These are phyloP conservation scores for Dimocarpus longan DNA, from an alignment of 345 rosid species.

Conservation along the genomic window DNA sequence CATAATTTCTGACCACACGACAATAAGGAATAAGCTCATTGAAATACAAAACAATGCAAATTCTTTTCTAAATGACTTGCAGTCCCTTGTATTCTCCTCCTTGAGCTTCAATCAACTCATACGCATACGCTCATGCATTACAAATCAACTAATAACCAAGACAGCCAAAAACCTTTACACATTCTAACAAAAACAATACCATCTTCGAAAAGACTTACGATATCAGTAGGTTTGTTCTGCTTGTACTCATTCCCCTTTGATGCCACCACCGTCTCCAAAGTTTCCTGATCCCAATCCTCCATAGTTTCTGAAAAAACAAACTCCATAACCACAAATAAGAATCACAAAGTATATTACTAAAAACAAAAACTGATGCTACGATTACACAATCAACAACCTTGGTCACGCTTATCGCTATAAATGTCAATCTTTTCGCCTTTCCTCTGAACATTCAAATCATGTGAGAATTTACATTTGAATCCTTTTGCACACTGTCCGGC, in stretches of 20 bases:
- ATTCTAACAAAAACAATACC: neutral
- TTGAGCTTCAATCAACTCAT: neutral
- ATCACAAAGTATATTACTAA: constrained; percentile 4
- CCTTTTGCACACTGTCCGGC: constrained; percentile 69
- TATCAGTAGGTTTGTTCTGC: constrained; percentile 74
- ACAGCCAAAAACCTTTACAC: neutral
- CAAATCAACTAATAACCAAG: neutral
- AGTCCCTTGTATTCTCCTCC: constrained; percentile 1
- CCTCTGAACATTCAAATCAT: constrained; percentile 67
- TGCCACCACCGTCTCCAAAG: constrained; percentile 70
- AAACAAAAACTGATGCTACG: neutral
- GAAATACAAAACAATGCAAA: neutral
- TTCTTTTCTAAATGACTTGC: neutral
- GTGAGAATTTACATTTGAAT: constrained; percentile 78
- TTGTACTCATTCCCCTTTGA: constrained; percentile 60
- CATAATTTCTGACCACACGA: neutral
- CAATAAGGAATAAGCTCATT: neutral
- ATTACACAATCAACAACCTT: constrained; percentile 33
- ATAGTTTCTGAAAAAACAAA: constrained; percentile 43
- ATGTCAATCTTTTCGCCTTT: constrained; percentile 75
- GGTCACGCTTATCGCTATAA: constrained; percentile 62
- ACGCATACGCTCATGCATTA: neutral
- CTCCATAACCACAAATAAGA: neutral
- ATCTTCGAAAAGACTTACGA: constrained; percentile 41
- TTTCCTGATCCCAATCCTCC: constrained; percentile 83